These are phyloP conservation scores for Mediolabrus comicus DNA, from an alignment of 108 stramenopile genomes.

Conservation along the genomic window DNA sequence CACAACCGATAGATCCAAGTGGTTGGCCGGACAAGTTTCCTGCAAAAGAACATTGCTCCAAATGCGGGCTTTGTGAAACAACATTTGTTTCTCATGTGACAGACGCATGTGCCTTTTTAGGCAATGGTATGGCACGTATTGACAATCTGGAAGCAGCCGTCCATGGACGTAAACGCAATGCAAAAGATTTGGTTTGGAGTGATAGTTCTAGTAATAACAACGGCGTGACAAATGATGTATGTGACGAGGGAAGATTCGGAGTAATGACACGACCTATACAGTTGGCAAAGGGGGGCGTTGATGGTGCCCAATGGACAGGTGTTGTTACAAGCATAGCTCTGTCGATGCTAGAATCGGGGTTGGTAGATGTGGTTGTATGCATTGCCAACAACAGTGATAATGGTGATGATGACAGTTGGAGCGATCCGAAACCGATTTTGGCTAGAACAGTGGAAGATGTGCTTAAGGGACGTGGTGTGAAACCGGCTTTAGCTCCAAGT, in stretches of 20 bases:
- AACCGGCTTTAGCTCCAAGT: slow-evolving; percentile 75
- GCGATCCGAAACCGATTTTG: slow-evolving; percentile 65
- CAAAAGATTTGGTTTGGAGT: slow-evolving; percentile 47
- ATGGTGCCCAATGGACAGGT: slow-evolving; percentile 78
- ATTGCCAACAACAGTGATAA: slow-evolving; percentile 46
- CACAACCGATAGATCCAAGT: slow-evolving; percentile 62
- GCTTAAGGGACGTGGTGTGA: slow-evolving; percentile 73
- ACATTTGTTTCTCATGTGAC: slow-evolving; percentile 63
- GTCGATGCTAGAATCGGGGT: slow-evolving; percentile 60
- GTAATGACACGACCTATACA: slow-evolving; percentile 64
- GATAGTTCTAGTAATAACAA: neutral
- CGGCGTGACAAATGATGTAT: slow-evolving; percentile 5
- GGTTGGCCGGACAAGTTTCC: slow-evolving; percentile 77
- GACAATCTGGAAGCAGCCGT: slow-evolving; percentile 56
- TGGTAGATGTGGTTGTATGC: slow-evolving; percentile 81
- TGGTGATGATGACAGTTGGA: slow-evolving; percentile 35
- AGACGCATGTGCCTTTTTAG: slow-evolving; percentile 74
- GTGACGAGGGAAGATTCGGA: slow-evolving; percentile 76
- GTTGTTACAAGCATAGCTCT: slow-evolving; percentile 72
- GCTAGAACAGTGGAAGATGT: slow-evolving; percentile 64
- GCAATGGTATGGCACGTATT: slow-evolving; percentile 65
- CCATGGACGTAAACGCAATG: slow-evolving; percentile 56
- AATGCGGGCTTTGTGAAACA: slow-evolving; percentile 81
- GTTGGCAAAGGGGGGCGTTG: slow-evolving; percentile 58
- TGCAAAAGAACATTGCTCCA: slow-evolving; percentile 78